phyloP scores from a whole-genome alignment of 1,139 yeast genomes.

The Dujonia santamariae region DNA sequence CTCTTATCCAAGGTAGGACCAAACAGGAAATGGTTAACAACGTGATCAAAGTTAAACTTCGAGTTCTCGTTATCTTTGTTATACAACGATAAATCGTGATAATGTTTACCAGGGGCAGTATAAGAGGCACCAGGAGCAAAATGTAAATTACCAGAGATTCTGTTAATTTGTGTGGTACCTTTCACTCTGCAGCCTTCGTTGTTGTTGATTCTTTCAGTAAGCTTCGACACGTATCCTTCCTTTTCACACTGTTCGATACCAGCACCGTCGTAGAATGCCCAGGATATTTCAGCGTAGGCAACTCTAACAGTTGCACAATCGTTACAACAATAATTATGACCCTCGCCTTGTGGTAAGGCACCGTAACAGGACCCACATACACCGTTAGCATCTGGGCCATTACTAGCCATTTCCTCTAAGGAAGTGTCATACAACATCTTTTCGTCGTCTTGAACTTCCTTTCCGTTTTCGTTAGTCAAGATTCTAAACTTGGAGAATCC shows the following conservation, averaged over 20 bases:
- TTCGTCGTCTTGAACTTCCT: slow-evolving; percentile 29
- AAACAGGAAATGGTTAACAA: slow-evolving; percentile 76
- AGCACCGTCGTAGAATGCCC: slow-evolving; percentile 91
- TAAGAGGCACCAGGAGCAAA: slow-evolving; percentile 89
- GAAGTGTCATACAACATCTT: slow-evolving; percentile 26
- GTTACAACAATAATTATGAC: slow-evolving; percentile 67
- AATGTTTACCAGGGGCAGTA: slow-evolving; percentile 57
- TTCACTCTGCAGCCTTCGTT: slow-evolving; percentile 84
- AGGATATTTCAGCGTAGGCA: slow-evolving; percentile 73
- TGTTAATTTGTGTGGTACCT: slow-evolving; percentile 76
- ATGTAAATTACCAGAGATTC: slow-evolving; percentile 88
- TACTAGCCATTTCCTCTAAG: slow-evolving; percentile 28
- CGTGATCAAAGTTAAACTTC: slow-evolving; percentile 68
- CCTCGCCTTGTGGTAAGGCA: slow-evolving; percentile 59
- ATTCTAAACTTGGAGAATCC: slow-evolving; percentile 74
- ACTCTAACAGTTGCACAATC: slow-evolving; percentile 76
- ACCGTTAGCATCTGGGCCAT: slow-evolving; percentile 7
- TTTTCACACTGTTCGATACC: slow-evolving; percentile 85
- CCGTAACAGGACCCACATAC: slow-evolving; percentile 92
- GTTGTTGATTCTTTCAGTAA: slow-evolving; percentile 51
- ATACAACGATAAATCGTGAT: slow-evolving; percentile 81
- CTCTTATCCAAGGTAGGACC: slow-evolving; percentile 48
- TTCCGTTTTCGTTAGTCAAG: slow-evolving; percentile 29
- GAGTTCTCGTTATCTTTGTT: slow-evolving; percentile 42
- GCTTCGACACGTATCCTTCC: slow-evolving; percentile 72